Percentiles rank a stretch among this genome's conserved stretches.
Conservation (phyloP, 495 filamentous ascomycete species). For the Lepidopterella palustris region DNA sequence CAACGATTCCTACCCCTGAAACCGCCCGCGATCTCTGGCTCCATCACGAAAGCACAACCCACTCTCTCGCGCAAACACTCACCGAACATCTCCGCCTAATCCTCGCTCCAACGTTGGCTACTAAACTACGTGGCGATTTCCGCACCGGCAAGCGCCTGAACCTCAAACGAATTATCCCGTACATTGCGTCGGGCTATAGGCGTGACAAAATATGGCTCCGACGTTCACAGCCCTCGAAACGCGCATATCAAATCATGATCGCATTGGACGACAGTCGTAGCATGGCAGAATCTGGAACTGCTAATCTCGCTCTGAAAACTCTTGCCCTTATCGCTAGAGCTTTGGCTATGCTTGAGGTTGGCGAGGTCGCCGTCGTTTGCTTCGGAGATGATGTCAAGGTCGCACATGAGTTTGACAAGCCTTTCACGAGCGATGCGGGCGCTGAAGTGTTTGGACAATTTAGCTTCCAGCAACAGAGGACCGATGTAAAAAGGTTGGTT, state of each 20-base stretch:
- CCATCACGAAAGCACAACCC: conserved; percentile 74
- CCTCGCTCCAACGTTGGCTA: conserved; percentile 85
- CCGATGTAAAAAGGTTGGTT: conserved; percentile 75
- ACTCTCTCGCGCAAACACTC: conserved; percentile 74
- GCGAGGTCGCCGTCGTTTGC: conserved; percentile 79
- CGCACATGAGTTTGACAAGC: conserved; percentile 79
- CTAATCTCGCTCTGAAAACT: conserved; percentile 78
- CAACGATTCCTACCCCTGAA: conserved; percentile 40
- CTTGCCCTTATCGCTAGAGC: conserved; percentile 80
- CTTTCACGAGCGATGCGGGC: conserved; percentile 78
- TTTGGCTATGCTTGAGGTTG: conserved; percentile 85
- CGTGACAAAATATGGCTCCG: conserved; percentile 99
- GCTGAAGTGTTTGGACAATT: conserved; percentile 76
- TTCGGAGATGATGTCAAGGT: conserved; percentile 84
- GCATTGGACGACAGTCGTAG: conserved; percentile 92
- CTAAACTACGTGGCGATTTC: conserved; percentile 94
- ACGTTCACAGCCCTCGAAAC: conserved; percentile 79
- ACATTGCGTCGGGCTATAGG: conserved; percentile 95
- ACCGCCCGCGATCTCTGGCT: conserved; percentile 79
- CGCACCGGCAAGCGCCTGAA: conserved; percentile 97
- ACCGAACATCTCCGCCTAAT: conserved; percentile 94
- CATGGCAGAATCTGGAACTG: conserved; percentile 71
- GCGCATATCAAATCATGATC: conserved; percentile 92
- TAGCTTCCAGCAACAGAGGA: conserved; percentile 74
- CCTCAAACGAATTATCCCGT: conserved; percentile 98